A percentile compares a stretch with the other conserved stretches of the same genome.
Evolutionary conservation across 495 filamentous ascomycete species (phyloP).

Genomic region (Lasiosphaeriaceae sp.): DNA sequence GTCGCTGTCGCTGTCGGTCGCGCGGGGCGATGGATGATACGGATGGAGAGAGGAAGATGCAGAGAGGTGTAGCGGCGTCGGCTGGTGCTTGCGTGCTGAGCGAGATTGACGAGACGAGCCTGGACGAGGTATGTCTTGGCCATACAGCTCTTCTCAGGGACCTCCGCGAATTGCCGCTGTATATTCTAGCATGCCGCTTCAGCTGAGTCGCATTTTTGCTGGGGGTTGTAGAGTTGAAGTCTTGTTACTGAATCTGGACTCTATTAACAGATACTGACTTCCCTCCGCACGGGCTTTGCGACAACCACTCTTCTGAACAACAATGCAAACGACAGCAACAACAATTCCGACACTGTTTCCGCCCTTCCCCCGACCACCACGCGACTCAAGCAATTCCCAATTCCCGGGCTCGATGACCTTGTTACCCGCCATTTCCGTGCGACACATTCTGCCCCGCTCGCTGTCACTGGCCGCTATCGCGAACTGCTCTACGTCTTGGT

Average conservation of each 20-base stretch:
- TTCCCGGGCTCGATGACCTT: slow-evolving; percentile 39
- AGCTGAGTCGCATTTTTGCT: not conserved
- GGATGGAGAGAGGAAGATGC: not conserved
- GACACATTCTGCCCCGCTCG: slow-evolving; percentile 31
- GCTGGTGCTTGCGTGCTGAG: slow-evolving; percentile 60
- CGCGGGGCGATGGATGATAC: not conserved
- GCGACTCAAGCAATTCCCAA: slow-evolving; percentile 30
- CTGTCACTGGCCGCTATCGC: slow-evolving; percentile 52
- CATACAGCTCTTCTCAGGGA: too few species aligned
- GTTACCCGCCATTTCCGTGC: slow-evolving; percentile 34
- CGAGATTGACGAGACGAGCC: slow-evolving; percentile 35
- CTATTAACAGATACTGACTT: slow-evolving; percentile 34
- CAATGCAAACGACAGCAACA: not conserved
- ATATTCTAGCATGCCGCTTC: not conserved
- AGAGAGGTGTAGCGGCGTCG: slow-evolving; percentile 25
- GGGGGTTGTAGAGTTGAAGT: not conserved
- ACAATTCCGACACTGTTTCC: slow-evolving; percentile 6
- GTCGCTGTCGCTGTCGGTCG: not conserved
- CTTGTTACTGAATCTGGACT: not conserved
- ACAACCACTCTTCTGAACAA: not conserved
- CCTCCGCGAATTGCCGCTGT: too few species aligned
- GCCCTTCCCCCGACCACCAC: not conserved
- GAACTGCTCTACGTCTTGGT: slow-evolving; percentile 66
- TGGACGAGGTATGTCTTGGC: slow-evolving; percentile 44
- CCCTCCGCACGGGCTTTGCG: slow-evolving; percentile 43